Evolutionary conservation across 208 protist genomes (phyloP).

Genomic region (Trypanosoma congolense): DNA sequence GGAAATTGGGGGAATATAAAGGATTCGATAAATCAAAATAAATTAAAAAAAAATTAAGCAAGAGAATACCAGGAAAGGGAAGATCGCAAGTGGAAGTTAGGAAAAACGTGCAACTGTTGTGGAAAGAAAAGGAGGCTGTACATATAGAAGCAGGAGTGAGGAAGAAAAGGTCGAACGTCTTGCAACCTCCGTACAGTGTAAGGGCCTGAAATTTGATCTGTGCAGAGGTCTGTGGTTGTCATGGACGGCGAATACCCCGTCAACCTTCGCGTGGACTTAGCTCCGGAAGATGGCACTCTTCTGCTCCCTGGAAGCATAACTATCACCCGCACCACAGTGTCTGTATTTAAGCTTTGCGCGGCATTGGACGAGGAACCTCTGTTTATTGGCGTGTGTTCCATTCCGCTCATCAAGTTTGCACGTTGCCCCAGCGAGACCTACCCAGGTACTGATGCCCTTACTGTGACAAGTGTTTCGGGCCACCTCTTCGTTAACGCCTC

Average conservation of each 20-base stretch:
- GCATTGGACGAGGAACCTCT: slow-evolving; percentile 33
- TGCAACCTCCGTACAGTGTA: no score
- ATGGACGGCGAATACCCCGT: slow-evolving; percentile 30
- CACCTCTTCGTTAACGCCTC: slow-evolving; percentile 75
- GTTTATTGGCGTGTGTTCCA: slow-evolving; percentile 70
- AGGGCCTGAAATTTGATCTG: neutral
- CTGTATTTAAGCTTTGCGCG: slow-evolving; percentile 36
- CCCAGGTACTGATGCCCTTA: slow-evolving; percentile 19
- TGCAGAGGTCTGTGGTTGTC: neutral
- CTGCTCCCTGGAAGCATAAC: slow-evolving; percentile 40
- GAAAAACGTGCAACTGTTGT: neutral
- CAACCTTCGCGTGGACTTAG: slow-evolving; percentile 42
- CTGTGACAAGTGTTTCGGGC: slow-evolving; percentile 37
- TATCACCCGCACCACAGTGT: slow-evolving; percentile 57
- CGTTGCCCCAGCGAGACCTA: slow-evolving; percentile 27
- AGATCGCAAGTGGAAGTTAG: slow-evolving; percentile 5
- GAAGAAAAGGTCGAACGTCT: neutral
- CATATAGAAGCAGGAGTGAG: slow-evolving; percentile 5
- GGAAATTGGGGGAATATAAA: neutral
- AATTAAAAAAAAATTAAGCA: slow-evolving; percentile 11
- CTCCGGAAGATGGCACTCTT: slow-evolving; percentile 35
- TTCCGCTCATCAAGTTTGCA: slow-evolving; percentile 56
- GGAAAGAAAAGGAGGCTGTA: neutral
- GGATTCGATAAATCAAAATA: slow-evolving; percentile 6
- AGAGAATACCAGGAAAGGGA: slow-evolving; percentile 15